Base-by-base conservation (phyloP, 495 filamentous ascomycete genomes). In the Penicillium cosmopolitanum region DNA sequence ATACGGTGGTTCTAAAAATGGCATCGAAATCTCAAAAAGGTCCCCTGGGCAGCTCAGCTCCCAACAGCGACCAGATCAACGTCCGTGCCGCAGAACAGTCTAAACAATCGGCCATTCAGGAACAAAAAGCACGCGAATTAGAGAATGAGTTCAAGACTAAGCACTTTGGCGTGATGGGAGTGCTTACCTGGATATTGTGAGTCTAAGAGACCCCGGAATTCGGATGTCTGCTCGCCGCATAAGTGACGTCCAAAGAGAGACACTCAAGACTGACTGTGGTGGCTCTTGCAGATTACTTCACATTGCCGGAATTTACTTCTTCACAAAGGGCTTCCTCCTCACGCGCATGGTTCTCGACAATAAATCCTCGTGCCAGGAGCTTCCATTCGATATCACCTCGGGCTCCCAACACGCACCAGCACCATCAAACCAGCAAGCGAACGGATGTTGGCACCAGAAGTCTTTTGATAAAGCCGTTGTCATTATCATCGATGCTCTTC, bases 311-410 rank as follows among this genome's bases (percentile, higher is more conserved):
- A 89, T 98, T 61, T 91, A 88, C 65, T 89, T 96, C 68, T 98
- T 98, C 75, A 94, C 92, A 56, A 92, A 90, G 71, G 95, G 95
- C n/a, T 98, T 98, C 75, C 87, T 98, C 52, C 84, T 98, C 65
- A 97, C 95, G 58, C 84, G 96, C 46, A 84, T 97, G 62, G 90
- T 98, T 46, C 84, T 98, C 40, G 89, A 93, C 53, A 82, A 93
- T 58, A 92, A 91, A 68, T 98, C 95, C n/a, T 76, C 81, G 43
- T 98, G 95, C 75, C 78, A 81, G 23, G 73, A 81, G 40, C 86
- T 89, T 19, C 95, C 95, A 1, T 82, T 90, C 44, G 77, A 81
- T 18, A 71, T 78, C 53, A 53, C 56, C 66, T 72, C 54, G 51
- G 67, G 47, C 42, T 40, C 31, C 15, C 23, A 34, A 52, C 64